Percentiles rank a stretch among this genome's conserved stretches.
Evolutionary conservation across 495 filamentous ascomycete genomes (phyloP).

Genomic region (Pseudevernia furfuracea): DNA sequence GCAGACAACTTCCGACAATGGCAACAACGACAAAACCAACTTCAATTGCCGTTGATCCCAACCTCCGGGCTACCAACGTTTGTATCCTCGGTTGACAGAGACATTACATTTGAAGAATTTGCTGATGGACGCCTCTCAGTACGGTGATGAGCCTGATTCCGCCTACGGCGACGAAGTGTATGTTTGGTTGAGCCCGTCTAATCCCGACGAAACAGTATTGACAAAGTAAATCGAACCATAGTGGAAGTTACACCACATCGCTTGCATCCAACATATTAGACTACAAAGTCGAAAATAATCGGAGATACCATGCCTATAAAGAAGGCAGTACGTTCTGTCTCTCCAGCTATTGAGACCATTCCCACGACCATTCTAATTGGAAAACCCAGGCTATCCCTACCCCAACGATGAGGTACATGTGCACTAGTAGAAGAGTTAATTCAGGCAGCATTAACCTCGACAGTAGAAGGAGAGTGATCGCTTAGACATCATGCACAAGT

Average conservation of each 20-base stretch:
- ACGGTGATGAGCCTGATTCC: conserved; percentile 23
- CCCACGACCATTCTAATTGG: neutral
- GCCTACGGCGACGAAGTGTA: conserved; percentile 24
- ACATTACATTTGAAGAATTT: neutral
- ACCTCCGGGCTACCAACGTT: conserved; percentile 16
- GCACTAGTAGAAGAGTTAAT: neutral
- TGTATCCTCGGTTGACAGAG: neutral
- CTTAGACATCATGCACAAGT: conserved; percentile 56
- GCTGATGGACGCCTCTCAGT: conserved; percentile 14
- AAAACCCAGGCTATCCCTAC: conserved; percentile 33
- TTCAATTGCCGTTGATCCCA: conserved; percentile 16
- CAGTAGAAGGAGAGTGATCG: conserved; percentile 33
- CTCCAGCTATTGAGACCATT: neutral
- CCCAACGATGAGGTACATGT: conserved; percentile 43
- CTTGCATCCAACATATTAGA: conserved; percentile 46
- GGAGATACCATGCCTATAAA: conserved; percentile 40
- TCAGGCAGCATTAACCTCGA: conserved; percentile 8
- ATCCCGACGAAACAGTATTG: neutral
- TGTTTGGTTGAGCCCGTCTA: neutral
- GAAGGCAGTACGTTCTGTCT: conserved; percentile 31
- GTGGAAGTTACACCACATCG: conserved; percentile 32
- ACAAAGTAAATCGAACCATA: neutral
- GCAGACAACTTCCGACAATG: conserved; percentile 8
- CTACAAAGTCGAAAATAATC: conserved; percentile 43
- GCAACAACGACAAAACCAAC: conserved; percentile 4